Evolutionary conservation across 2,329 filamentous ascomycete genomes (phyloP).

Genomic region (Dothistroma septosporum): DNA sequence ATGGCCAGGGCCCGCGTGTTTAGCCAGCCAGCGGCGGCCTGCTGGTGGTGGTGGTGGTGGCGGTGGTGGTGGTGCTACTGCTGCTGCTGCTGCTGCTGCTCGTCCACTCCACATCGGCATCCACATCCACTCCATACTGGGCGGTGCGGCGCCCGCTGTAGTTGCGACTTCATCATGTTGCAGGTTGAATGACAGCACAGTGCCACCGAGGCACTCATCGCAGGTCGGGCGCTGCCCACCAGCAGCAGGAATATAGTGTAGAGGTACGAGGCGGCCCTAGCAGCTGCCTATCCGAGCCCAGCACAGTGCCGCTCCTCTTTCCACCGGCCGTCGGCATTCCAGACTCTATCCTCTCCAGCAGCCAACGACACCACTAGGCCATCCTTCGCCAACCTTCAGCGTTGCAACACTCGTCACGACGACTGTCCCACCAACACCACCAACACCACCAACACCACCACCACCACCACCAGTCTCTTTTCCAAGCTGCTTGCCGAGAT

Average conservation of each 20-base stretch:
- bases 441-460: too few relatives aligned
- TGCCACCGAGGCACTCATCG: neutral
- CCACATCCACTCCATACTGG: neutral
- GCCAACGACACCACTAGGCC: neutral
- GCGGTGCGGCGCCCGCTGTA: neutral
- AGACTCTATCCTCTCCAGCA: neutral
- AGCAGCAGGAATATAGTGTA: neutral
- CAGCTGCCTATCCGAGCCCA: too few relatives aligned
- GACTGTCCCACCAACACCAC: too few relatives aligned
- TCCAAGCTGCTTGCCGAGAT: neutral
- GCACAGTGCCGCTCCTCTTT: neutral
- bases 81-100: too few relatives aligned
- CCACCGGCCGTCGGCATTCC: neutral
- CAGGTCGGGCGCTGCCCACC: neutral
- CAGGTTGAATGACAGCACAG: neutral
- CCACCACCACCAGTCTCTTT: neutral
- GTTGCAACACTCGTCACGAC: neutral
- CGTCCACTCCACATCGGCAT: neutral
- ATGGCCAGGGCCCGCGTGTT: neutral
- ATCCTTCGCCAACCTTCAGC: constrained; percentile 9
- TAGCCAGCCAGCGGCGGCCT: neutral
- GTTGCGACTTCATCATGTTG: neutral
- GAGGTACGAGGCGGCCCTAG: too few relatives aligned
- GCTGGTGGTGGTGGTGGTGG: too few relatives aligned
- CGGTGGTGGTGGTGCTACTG: too few relatives aligned